Evolutionary conservation across 2,329 filamentous ascomycete species (phyloP), one percentile per base, ranked within the genome.

Genomic region (Scedosporium dehoogii): DNA sequence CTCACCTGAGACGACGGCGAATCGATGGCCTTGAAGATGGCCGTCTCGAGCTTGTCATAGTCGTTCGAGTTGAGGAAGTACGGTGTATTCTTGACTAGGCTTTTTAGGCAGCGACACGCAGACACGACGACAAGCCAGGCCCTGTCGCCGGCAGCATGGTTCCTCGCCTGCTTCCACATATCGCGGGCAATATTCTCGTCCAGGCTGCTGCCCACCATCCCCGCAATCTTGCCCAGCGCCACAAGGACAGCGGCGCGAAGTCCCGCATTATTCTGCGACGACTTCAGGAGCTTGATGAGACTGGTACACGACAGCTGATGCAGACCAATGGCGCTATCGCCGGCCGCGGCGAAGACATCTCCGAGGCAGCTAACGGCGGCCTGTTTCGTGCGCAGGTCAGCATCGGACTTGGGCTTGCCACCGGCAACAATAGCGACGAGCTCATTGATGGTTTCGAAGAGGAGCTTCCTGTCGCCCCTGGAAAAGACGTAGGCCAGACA

Each of bases 401-500:
- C 86, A 63, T 97, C 92, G 61, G 78, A 78, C 72, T 88, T 89
- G 41, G 80, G 81, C 73, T 96, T 97, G 21, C 88, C 85, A 58
- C 83, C 83, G 64, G 86, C 86, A 56, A 96, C 73, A 62, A 96
- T 86, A 10, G 77, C 79, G 9, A 92, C 80, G 10, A 97, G 80
- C 67, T 97, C 93, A 69, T 94, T 96, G 71, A 97, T 89, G 0
- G 91, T 96, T 74, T 99, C 94, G 71, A 96, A 97, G 2, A 99
- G 82, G 59, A 96, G 81, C 72, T 96, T 96, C 66, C 93, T 84
- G 75, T 97, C 93, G 12, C 94, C 94, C 66, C 89, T 88, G 16
- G 81, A 83, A 67, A 99, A 89, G 63, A 97, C 86, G 69, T 89
- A 87, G 51, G 88, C 88, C 67, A 97, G 88, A 68, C 91, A 93